Percentiles rank a stretch among this genome's conserved stretches.
Conservation (phyloP, 148 eudicot species). For the Hydrangea macrophylla region DNA sequence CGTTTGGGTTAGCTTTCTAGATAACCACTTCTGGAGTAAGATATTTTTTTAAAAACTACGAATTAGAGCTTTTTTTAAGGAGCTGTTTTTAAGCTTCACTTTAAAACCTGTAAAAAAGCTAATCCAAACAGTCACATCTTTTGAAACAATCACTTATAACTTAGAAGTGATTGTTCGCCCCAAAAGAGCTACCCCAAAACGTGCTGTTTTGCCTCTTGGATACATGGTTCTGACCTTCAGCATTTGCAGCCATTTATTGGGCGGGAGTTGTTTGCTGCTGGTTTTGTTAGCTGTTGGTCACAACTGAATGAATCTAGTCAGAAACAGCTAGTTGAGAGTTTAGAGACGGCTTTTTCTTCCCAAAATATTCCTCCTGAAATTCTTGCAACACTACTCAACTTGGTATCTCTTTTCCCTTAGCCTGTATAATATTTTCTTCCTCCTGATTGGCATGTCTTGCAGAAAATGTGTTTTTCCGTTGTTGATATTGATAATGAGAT, state of each 20-base stretch:
- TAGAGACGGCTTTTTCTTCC: conserved; percentile 97
- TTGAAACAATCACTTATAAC: no score
- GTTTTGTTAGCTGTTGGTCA: conserved; percentile 99
- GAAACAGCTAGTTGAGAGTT: conserved; percentile 71
- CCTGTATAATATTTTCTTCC: neutral
- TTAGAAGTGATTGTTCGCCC: no score
- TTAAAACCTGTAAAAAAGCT: no score
- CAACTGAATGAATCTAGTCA: conserved; percentile 79
- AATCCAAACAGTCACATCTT: no score
- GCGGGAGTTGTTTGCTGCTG: conserved; percentile 95
- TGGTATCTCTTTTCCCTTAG: conserved; percentile 40
- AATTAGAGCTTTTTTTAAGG: no score
- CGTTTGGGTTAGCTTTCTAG: no score
- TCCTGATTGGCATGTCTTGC: neutral
- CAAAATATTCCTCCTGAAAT: conserved; percentile 97
- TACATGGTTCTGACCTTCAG: conserved; percentile 22
- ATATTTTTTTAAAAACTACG: no score
- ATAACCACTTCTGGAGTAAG: no score
- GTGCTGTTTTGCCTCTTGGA: no score
- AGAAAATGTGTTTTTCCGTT: neutral
- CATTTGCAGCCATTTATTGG: conserved; percentile 91
- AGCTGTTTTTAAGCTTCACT: neutral
- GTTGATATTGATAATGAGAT: conserved; percentile 3
- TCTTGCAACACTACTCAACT: conserved; percentile 90
- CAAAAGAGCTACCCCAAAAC: no score